These are phyloP conservation scores for Aspergillus hortae DNA, from an alignment of 2,329 filamentous ascomycete genomes.

Conservation along the genomic window DNA sequence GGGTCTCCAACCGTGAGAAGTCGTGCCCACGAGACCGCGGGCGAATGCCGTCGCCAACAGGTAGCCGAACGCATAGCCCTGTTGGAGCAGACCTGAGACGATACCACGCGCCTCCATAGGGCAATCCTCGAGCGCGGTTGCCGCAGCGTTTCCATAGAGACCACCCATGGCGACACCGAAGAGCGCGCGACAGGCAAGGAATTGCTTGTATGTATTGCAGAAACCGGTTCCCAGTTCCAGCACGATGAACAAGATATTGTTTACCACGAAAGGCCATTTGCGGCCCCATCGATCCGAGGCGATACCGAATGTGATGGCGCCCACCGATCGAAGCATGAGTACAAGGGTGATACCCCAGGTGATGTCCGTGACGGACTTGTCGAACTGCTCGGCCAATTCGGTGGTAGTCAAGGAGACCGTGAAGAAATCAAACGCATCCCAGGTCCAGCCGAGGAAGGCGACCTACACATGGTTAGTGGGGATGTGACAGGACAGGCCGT, in stretches of 20 bases:
- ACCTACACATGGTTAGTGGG: slow-evolving; percentile 22
- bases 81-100: slow-evolving; percentile 60
- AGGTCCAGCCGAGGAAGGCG: slow-evolving; percentile 49
- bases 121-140: slow-evolving; percentile 61
- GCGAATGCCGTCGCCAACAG: slow-evolving; percentile 57
- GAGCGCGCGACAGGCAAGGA: slow-evolving; percentile 56
- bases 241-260: slow-evolving; percentile 59
- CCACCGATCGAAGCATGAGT: slow-evolving; percentile 60
- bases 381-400: slow-evolving; percentile 52
- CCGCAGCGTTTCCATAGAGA: slow-evolving; percentile 59
- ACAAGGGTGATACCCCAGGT: slow-evolving; percentile 58
- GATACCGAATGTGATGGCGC: slow-evolving; percentile 56
- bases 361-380: slow-evolving; percentile 54
- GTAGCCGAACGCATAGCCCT: slow-evolving; percentile 63
- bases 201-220: slow-evolving; percentile 55
- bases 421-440: slow-evolving; percentile 61
- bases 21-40: slow-evolving; percentile 58
- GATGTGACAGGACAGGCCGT: background rate
- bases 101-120: slow-evolving; percentile 57
- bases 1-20: slow-evolving; percentile 75
- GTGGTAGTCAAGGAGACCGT: slow-evolving; percentile 57
- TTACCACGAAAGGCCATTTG: slow-evolving; percentile 59
- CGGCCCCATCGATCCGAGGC: slow-evolving; percentile 51
- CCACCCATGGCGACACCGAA: slow-evolving; percentile 65
- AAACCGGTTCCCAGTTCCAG: slow-evolving; percentile 61